phyloP scores from a whole-genome alignment of 768 basidiomycete genomes.

The Tephrocybe sp. region DNA sequence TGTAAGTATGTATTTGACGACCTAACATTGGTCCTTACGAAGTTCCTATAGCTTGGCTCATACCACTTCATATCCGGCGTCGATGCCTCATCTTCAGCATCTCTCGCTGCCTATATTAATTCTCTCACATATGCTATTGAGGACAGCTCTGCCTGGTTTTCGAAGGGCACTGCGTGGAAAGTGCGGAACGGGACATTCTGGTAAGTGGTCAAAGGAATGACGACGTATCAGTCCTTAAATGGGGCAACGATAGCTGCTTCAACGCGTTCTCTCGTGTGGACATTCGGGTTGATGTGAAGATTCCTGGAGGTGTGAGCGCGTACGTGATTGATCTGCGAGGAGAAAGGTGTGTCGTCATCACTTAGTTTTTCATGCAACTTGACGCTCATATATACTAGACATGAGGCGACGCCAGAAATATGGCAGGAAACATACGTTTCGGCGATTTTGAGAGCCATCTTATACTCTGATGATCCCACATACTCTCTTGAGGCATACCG shows the following conservation, averaged over 20 bases:
- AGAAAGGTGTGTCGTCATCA: conserved; percentile 65
- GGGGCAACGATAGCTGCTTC: conserved; percentile 66
- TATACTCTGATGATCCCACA: conserved; percentile 94
- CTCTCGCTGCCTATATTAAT: conserved; percentile 97
- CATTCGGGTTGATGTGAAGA: conserved; percentile 96
- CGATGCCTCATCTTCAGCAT: conserved; percentile 96
- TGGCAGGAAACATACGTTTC: conserved; percentile 99
- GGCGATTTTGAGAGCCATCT: conserved; percentile 84
- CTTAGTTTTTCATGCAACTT: neutral
- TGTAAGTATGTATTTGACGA: conserved; percentile 45
- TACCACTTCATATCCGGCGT: conserved; percentile 99
- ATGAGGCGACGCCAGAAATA: conserved; percentile 86
- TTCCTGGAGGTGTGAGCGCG: conserved; percentile 94
- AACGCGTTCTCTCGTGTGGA: conserved; percentile 98
- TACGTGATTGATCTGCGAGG: conserved; percentile 94
- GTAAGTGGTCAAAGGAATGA: conserved; percentile 39
- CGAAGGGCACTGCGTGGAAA: conserved; percentile 82
- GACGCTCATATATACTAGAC: conserved; percentile 42
- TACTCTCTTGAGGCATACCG: conserved; percentile 93
- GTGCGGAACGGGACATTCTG: conserved; percentile 93
- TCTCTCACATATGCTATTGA: conserved; percentile 96
- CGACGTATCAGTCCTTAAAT: neutral
- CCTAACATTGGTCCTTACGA: neutral
- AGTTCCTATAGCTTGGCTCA: conserved; percentile 70
- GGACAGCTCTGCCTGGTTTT: conserved; percentile 90